Evolutionary conservation across 345 rosid genomes (phyloP).

Genomic region (Microcos paniculata): DNA sequence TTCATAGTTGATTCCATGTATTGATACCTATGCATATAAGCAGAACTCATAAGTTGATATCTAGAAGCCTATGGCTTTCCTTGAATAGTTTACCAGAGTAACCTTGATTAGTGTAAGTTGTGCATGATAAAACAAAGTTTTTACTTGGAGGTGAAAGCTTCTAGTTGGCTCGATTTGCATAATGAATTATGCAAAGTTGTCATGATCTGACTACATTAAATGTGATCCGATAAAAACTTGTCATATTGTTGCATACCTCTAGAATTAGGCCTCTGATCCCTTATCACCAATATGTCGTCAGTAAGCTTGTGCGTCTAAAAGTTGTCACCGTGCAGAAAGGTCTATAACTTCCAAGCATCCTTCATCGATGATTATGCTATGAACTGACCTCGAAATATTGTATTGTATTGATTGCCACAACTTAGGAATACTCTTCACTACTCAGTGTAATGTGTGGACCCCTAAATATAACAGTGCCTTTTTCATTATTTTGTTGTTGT

Average conservation of each 20-base stretch:
- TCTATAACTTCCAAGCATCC: not conserved
- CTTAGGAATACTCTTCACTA: not conserved
- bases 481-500: not conserved
- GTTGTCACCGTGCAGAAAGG: not conserved
- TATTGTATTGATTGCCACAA: not conserved
- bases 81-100: not conserved
- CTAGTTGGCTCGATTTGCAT: not conserved
- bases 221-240: not conserved
- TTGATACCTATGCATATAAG: not conserved
- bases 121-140: not conserved
- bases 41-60: not conserved
- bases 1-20: too few species aligned
- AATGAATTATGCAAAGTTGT: not conserved
- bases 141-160: not conserved
- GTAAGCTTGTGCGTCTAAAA: not conserved
- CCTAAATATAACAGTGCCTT: not conserved
- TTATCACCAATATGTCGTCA: not conserved
- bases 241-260: not conserved
- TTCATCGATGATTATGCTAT: not conserved
- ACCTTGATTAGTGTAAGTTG: not conserved
- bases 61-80: not conserved
- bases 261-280: not conserved
- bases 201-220: too few species aligned
- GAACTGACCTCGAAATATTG: not conserved
- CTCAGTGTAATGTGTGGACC: not conserved